phyloP scores from a whole-genome alignment of 2,329 filamentous ascomycete genomes.

The Exutisphaerella laricina region DNA sequence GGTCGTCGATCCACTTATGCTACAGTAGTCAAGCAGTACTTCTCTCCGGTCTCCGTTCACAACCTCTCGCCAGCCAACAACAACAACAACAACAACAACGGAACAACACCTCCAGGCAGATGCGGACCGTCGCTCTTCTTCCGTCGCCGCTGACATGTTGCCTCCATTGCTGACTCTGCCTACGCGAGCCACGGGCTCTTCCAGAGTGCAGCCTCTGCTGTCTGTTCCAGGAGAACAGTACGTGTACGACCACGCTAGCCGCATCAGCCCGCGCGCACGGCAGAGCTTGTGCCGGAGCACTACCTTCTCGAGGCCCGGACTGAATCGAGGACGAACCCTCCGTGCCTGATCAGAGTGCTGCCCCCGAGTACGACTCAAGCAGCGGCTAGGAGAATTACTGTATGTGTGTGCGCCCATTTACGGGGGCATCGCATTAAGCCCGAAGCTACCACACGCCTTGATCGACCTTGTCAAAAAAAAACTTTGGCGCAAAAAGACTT shows the following conservation, averaged over 20 bases:
- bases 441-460: constrained; percentile 13
- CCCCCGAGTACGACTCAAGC: not conserved
- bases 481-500: constrained; percentile 18
- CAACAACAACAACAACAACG: too few species aligned
- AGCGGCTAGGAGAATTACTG: constrained; percentile 26
- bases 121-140: not conserved
- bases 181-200: not conserved
- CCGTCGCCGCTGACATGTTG: too few species aligned
- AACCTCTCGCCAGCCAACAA: too few species aligned
- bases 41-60: too few species aligned
- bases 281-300: constrained; percentile 23
- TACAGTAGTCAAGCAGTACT: too few species aligned
- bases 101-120: too few species aligned
- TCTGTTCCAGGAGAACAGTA: not conserved
- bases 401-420: constrained; percentile 23
- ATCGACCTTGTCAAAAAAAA: constrained; percentile 7
- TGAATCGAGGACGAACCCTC: constrained; percentile 15
- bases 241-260: too few species aligned
- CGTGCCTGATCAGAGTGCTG: not conserved
- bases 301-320: constrained; percentile 21
- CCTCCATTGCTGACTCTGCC: not conserved
- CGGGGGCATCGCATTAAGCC: constrained; percentile 16
- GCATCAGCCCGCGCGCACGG: too few species aligned
- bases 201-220: not conserved
- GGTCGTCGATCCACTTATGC: too few species aligned